Conservation (phyloP, 2,329 filamentous ascomycete species). For the Bipolaris cookei region DNA sequence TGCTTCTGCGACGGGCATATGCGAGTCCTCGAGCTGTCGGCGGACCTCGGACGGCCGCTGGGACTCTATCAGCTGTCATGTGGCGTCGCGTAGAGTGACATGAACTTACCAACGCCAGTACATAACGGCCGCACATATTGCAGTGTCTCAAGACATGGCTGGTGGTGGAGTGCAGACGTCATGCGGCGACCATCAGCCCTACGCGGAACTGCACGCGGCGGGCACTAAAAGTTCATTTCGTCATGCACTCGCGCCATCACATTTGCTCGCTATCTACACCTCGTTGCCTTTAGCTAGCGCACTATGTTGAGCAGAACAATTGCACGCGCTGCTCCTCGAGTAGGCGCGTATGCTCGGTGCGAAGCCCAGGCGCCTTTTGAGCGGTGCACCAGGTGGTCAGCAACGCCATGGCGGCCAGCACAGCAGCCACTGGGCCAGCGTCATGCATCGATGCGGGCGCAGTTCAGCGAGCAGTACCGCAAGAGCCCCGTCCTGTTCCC, state of each 20-base stretch:
- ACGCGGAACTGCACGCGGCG: constrained; percentile 32
- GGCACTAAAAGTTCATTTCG: constrained; percentile 37
- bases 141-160: constrained; percentile 21
- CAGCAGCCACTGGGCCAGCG: constrained; percentile 38
- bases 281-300: constrained; percentile 21
- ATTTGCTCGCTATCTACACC: constrained; percentile 19
- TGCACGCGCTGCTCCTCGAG: constrained; percentile 33
- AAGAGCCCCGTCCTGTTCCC: constrained; percentile 51
- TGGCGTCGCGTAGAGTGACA: background rate
- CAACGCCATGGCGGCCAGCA: constrained; percentile 32
- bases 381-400: constrained; percentile 27
- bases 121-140: constrained; percentile 72
- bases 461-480: constrained; percentile 44
- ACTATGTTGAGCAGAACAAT: constrained; percentile 49
- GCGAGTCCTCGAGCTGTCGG: constrained; percentile 72
- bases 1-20: constrained; percentile 74
- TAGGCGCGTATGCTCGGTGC: constrained; percentile 31
- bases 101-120: constrained; percentile 64
- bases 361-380: constrained; percentile 32
- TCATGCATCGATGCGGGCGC: constrained; percentile 34
- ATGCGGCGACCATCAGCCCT: constrained; percentile 39
- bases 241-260: constrained; percentile 29
- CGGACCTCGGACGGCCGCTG: constrained; percentile 80
- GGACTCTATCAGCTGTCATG: constrained; percentile 16
- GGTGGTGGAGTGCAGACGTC: constrained; percentile 42